A percentile compares a stretch with the other conserved stretches of the same genome.
phyloP scores from a whole-genome alignment of 1,284 basidiomycete species.

The Wolfiporia cocos region DNA sequence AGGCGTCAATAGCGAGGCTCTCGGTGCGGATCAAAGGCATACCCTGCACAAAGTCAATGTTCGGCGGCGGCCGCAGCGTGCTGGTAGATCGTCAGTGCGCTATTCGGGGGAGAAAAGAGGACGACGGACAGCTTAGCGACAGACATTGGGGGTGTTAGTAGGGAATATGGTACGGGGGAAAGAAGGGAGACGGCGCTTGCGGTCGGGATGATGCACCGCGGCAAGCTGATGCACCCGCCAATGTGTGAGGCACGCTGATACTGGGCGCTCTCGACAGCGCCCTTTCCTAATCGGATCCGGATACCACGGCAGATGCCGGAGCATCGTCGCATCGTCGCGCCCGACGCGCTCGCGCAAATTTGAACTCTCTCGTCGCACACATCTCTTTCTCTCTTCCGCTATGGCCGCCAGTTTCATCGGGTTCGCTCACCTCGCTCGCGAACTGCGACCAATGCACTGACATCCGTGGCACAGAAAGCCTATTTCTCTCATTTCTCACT shows the following conservation, averaged over 20 bases:
- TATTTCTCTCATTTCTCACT: slow-evolving; percentile 88
- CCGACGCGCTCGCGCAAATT: no score
- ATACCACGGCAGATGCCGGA: no score
- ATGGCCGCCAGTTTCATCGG: slow-evolving; percentile 75
- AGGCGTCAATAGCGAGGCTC: slow-evolving; percentile 7
- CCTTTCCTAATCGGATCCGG: no score
- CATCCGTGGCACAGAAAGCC: slow-evolving; percentile 53
- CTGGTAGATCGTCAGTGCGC: slow-evolving; percentile 28
- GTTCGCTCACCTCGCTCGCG: slow-evolving; percentile 28
- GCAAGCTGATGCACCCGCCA: no score
- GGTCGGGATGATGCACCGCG: background rate
- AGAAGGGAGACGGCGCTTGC: slow-evolving; percentile 1
- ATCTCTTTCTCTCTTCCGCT: slow-evolving; percentile 16
- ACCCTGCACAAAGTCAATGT: slow-evolving; percentile 82
- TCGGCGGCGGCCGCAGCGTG: slow-evolving; percentile 72
- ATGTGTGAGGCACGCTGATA: no score
- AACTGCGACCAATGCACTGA: slow-evolving; percentile 5
- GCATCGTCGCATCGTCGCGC: no score
- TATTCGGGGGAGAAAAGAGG: background rate
- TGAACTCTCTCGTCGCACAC: slow-evolving; percentile 2
- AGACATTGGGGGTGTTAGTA: slow-evolving; percentile 15
- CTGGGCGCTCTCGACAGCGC: no score
- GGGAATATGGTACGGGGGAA: slow-evolving; percentile 14
- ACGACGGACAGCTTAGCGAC: slow-evolving; percentile 12
- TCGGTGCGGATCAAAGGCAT: slow-evolving; percentile 15